A percentile compares a stretch with the other conserved stretches of the same genome.
Conservation (phyloP, 768 basidiomycete genomes). For the Mycena floridula region DNA sequence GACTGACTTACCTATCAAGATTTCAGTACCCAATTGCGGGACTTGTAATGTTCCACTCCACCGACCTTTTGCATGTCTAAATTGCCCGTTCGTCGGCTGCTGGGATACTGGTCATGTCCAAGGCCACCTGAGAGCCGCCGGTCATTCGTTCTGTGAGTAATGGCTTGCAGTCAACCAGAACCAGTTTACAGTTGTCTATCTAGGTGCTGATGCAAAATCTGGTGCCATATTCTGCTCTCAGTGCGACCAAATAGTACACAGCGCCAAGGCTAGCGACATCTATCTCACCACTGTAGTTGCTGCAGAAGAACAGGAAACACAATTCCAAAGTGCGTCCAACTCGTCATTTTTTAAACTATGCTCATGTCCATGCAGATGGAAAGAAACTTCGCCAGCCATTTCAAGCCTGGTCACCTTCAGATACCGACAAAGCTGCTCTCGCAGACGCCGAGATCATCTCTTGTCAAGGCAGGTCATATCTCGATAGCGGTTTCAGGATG, state of each 20-base stretch:
- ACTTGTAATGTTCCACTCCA: conserved; percentile 49
- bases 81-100: conserved; percentile 67
- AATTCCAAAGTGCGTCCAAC: conserved; percentile 45
- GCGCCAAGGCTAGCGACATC: conserved; percentile 42
- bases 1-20: conserved; percentile 22
- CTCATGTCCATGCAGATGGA: conserved; percentile 18
- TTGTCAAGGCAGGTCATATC: conserved; percentile 58
- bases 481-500: not conserved
- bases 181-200: conserved; percentile 1
- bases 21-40: conserved; percentile 57
- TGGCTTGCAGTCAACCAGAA: not conserved
- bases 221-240: conserved; percentile 70
- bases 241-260: conserved; percentile 74
- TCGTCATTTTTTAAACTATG: not conserved
- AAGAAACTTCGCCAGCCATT: conserved; percentile 42
- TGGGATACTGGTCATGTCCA: conserved; percentile 57
- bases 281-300: conserved; percentile 37
- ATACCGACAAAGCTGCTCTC: conserved; percentile 36
- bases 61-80: conserved; percentile 66
- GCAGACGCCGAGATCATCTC: conserved; percentile 46
- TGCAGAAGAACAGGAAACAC: conserved; percentile 55
- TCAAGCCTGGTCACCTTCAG: conserved; percentile 40
- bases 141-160: conserved; percentile 63
- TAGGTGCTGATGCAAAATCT: conserved; percentile 69
- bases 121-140: conserved; percentile 48